Evolutionary conservation across 164 flowering plant genomes (phyloP).

Genomic region (Echeveria elegans): DNA sequence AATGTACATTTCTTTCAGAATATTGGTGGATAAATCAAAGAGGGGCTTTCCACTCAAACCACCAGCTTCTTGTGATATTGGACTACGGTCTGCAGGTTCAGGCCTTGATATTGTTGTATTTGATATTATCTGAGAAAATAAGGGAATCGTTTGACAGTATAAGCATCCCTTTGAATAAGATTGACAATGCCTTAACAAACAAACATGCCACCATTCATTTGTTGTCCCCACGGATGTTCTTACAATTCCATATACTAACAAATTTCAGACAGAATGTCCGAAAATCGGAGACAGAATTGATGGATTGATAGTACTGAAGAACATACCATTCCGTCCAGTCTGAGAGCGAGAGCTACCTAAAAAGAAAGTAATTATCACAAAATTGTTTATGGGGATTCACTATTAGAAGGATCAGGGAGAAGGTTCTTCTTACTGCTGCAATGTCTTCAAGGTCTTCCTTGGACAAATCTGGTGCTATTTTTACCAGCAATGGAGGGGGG

Average conservation of each 20-base stretch:
- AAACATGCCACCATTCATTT: too few relatives aligned
- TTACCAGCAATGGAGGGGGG: slow-evolving; percentile 94
- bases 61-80: slow-evolving; percentile 69
- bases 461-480: slow-evolving; percentile 93
- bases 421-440: slow-evolving; percentile 86
- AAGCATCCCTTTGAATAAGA: neutral
- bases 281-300: neutral
- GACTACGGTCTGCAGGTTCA: slow-evolving; percentile 43
- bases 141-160: neutral
- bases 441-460: slow-evolving; percentile 95
- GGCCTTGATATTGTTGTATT: slow-evolving; percentile 96
- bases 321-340: slow-evolving; percentile 90
- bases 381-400: slow-evolving; percentile 8
- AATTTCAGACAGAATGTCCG: neutral
- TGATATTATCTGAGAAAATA: slow-evolving; percentile 64
- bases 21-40: slow-evolving; percentile 57
- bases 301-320: neutral
- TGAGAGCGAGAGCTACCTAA: slow-evolving; percentile 91
- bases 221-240: neutral
- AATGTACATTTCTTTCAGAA: slow-evolving; percentile 83
- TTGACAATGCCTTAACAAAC: neutral
- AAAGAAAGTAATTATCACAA: slow-evolving; percentile 13
- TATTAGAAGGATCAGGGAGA: neutral
- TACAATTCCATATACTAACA: neutral
- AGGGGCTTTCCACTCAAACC: slow-evolving; percentile 97